Percentiles rank a stretch among this genome's conserved stretches.
phyloP scores from a whole-genome alignment of 2,329 filamentous ascomycete species.

The Sclerotinia sclerotiorum region DNA sequence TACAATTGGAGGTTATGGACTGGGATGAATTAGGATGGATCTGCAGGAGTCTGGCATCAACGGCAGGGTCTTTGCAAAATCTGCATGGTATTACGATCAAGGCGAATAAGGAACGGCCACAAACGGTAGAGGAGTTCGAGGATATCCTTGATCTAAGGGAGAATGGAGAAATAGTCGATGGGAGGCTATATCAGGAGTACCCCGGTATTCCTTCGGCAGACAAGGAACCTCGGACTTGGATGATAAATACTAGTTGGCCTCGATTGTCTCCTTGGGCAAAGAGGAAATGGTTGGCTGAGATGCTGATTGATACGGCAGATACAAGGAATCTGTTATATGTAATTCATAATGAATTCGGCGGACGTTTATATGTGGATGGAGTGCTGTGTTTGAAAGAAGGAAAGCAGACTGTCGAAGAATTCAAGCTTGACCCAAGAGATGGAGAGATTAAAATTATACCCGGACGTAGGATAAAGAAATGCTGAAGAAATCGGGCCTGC shows the following conservation, averaged over 20 bases:
- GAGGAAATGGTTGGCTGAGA: conserved; percentile 37
- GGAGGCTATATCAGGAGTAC: conserved; percentile 32
- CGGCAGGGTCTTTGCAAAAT: conserved; percentile 1
- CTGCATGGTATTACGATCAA: conserved; percentile 31
- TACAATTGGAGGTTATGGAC: conserved; percentile 37
- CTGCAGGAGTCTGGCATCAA: neutral
- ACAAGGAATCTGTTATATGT: conserved; percentile 29
- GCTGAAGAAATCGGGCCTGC: neutral
- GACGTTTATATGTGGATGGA: conserved; percentile 35
- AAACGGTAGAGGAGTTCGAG: conserved; percentile 34
- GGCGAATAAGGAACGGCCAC: conserved; percentile 34
- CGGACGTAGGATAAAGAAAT: neutral
- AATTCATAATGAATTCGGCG: conserved; percentile 33
- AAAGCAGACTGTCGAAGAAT: conserved; percentile 20
- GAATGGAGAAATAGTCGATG: conserved; percentile 34
- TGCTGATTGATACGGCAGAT: conserved; percentile 37
- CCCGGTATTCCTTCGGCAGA: neutral
- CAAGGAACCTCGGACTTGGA: conserved; percentile 1
- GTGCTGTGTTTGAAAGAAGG: conserved; percentile 29
- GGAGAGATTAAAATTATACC: conserved; percentile 36
- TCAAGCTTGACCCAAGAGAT: conserved; percentile 34
- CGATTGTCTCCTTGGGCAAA: conserved; percentile 38
- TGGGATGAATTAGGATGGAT: conserved; percentile 38
- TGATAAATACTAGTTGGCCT: conserved; percentile 37
- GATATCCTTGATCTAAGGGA: conserved; percentile 33